phyloP scores from a whole-genome alignment of 2,329 filamentous ascomycete species.

The Diplodia intermedia region DNA sequence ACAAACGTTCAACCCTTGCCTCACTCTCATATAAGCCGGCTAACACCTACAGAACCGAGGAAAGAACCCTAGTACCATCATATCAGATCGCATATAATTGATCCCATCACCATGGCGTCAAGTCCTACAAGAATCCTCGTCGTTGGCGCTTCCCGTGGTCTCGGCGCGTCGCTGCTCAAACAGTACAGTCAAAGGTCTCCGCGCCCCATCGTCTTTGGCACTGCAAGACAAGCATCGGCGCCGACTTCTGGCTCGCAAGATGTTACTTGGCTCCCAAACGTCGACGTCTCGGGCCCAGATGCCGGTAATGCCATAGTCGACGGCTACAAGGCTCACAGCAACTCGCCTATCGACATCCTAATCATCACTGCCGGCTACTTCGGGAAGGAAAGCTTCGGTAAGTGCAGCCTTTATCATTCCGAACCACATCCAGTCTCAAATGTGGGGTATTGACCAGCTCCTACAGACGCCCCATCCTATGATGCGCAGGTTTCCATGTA shows the following conservation, averaged over 20 bases:
- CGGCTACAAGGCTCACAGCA: conserved; percentile 54
- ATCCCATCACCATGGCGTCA: too few relatives aligned
- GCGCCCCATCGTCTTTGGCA: conserved; percentile 64
- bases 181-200: conserved; percentile 56
- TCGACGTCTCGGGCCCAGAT: conserved; percentile 58
- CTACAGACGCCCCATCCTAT: conserved; percentile 68
- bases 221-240: conserved; percentile 58
- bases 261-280: conserved; percentile 63
- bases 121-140: conserved; percentile 57
- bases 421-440: background rate
- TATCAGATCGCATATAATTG: too few relatives aligned
- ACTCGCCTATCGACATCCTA: conserved; percentile 52
- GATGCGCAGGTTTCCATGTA: conserved; percentile 74
- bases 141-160: conserved; percentile 71
- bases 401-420: background rate
- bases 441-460: conserved; percentile 42
- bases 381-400: conserved; percentile 59
- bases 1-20: background rate
- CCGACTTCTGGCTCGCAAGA: conserved; percentile 52
- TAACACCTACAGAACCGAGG: background rate
- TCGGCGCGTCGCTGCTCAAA: conserved; percentile 67
- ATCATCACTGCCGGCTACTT: conserved; percentile 76
- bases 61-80: too few relatives aligned
- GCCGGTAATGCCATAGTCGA: conserved; percentile 51
- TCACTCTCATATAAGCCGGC: background rate